Conservation (phyloP, 441 rosid species). For the Gossypium trilobum region DNA sequence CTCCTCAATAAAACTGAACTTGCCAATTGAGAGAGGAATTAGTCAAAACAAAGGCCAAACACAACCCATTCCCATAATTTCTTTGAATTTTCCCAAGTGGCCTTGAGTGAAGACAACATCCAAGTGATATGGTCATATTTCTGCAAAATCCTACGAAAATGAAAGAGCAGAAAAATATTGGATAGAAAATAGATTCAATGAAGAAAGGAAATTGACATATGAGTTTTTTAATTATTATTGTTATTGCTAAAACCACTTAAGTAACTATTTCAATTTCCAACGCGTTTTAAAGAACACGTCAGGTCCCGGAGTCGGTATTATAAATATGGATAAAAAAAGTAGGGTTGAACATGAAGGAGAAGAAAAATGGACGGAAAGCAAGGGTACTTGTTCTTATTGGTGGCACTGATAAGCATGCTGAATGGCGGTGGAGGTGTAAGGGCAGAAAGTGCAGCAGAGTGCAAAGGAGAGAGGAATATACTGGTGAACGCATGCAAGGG, state of each 20-base stretch:
- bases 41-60: background rate
- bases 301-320: background rate
- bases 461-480: conserved; percentile 7
- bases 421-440: background rate
- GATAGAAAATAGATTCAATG: background rate
- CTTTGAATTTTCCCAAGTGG: background rate
- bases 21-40: background rate
- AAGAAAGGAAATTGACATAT: background rate
- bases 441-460: background rate
- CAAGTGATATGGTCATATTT: background rate
- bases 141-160: background rate
- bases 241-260: too few species aligned
- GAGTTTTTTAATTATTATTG: background rate
- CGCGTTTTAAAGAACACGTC: too few species aligned
- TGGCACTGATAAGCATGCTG: background rate
- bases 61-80: background rate
- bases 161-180: background rate
- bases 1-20: too few species aligned
- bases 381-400: background rate
- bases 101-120: background rate
- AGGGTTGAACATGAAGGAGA: too few species aligned
- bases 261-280: too few species aligned
- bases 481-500: background rate
- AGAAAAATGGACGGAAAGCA: background rate
- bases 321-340: too few species aligned